Base-by-base conservation (phyloP, 768 basidiomycete genomes). In the Lactarius tabidus region DNA sequence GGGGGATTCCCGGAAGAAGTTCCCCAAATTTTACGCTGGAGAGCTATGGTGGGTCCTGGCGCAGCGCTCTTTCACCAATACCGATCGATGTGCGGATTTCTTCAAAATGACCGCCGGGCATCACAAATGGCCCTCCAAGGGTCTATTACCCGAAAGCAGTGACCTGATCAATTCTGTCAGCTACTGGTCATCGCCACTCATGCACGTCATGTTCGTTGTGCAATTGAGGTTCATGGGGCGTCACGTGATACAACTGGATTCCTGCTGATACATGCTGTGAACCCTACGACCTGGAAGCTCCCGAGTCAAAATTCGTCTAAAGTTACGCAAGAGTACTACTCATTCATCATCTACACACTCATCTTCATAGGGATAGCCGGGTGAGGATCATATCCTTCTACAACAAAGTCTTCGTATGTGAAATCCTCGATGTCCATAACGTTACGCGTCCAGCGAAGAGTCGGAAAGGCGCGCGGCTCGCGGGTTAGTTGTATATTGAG, bases 351-450 rank as follows among this genome's bases (percentile, higher is more conserved):
- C 31, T 66, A 66, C 56, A 93, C 92, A 74, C 91, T 94, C 96
- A 98, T 97, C 79, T 95, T 94, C 95, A 97, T 97, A 35, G 90
- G 80, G 71, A 98, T 92, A 68, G 84, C 80, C 2, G 88, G 88
- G 74, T 93, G 84, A 12, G 91, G 88, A 67, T 90, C 81, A 72
- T 98, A 98, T 3, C 92, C 91, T 63, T 93, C 89, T 12, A 98
- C 84, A 59, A 87, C 82, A 63, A 97, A 85, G 75, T 98, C 95
- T n/a, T 83, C 83, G 59, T 81, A 84, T 63, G 77, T 79, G 72
- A 96, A 93, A 61, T 87, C 88, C 74, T 97, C 95, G 48, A 98
- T 90, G 65, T 85, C 82, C 18, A 75, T 76, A 36, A 87, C 83
- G 35, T 86, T 80, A 62, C 92, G 79, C 52, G 79, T 84, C 84